These are phyloP conservation scores for Neodidymelliopsis sp. DNA, from an alignment of 2,329 filamentous ascomycete genomes.

Conservation along the genomic window DNA sequence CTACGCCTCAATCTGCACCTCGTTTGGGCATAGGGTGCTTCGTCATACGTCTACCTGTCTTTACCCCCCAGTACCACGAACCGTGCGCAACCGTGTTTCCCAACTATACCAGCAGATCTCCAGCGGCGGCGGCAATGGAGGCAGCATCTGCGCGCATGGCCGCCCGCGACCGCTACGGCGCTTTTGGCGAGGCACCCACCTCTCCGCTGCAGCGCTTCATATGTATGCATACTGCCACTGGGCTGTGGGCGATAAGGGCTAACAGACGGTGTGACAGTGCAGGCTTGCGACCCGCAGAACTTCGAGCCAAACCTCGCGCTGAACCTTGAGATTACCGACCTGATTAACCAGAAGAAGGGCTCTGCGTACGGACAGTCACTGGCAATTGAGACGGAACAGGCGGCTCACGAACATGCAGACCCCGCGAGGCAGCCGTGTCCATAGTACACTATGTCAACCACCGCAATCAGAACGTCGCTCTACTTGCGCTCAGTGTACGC, in stretches of 20 bases:
- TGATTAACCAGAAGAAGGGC: conserved; percentile 98
- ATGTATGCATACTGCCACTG: conserved; percentile 55
- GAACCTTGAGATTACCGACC: conserved; percentile 93
- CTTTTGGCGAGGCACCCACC: conserved; percentile 77
- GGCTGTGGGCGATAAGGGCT: conserved; percentile 4
- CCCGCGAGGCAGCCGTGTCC: conserved; percentile 90
- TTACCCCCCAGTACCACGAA: conserved; percentile 10
- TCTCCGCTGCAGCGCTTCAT: conserved; percentile 95
- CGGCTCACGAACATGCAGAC: conserved; percentile 56
- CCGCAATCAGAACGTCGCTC: conserved; percentile 92
- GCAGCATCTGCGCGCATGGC: conserved; percentile 95
- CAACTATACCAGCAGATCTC: conserved; percentile 21
- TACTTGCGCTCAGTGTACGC: conserved; percentile 79
- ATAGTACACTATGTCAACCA: conserved; percentile 97
- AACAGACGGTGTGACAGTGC: conserved; percentile 60
- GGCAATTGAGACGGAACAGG: neutral
- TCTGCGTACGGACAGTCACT: conserved; percentile 65
- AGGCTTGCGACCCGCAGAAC: conserved; percentile 95
- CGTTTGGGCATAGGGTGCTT: conserved; percentile 18
- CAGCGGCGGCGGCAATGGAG: conserved; percentile 67
- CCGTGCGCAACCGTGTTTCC: conserved; percentile 23
- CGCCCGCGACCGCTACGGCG: conserved; percentile 90
- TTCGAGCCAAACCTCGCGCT: conserved; percentile 97
- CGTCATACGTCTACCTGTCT: conserved; percentile 19
- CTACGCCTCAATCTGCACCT: conserved; percentile 18